A percentile compares a stretch with the other conserved stretches of the same genome.
These are phyloP conservation scores for Arthrinium phaeospermum DNA, from an alignment of 2,329 filamentous ascomycete species.

Conservation along the genomic window DNA sequence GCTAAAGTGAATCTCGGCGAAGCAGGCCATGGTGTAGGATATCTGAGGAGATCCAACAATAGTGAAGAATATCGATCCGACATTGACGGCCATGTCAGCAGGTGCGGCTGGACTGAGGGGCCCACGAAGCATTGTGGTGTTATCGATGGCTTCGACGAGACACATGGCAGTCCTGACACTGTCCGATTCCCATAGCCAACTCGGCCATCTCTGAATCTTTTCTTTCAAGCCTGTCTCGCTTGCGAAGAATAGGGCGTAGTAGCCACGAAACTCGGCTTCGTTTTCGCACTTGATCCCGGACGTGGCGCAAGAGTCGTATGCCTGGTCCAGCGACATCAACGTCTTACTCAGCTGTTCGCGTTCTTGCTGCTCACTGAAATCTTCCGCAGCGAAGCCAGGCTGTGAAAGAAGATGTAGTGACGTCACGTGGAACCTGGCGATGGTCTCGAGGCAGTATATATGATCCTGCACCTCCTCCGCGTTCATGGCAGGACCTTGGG, in stretches of 20 bases:
- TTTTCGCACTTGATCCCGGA: slow-evolving; percentile 64
- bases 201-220: slow-evolving; percentile 60
- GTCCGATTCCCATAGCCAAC: slow-evolving; percentile 60
- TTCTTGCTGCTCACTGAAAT: slow-evolving; percentile 71
- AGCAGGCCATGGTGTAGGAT: slow-evolving; percentile 73
- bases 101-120: slow-evolving; percentile 58
- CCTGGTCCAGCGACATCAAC: slow-evolving; percentile 67
- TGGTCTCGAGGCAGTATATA: slow-evolving; percentile 69
- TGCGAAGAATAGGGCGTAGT: slow-evolving; percentile 67
- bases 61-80: slow-evolving; percentile 62
- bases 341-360: slow-evolving; percentile 71
- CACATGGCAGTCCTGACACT: slow-evolving; percentile 66
- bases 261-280: slow-evolving; percentile 70
- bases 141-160: slow-evolving; percentile 65
- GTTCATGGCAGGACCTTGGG: slow-evolving; percentile 64
- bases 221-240: slow-evolving; percentile 64
- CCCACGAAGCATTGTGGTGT: slow-evolving; percentile 61
- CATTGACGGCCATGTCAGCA: slow-evolving; percentile 54
- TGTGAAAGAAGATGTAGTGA: slow-evolving; percentile 67
- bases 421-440: slow-evolving; percentile 70
- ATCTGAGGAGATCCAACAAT: slow-evolving; percentile 62
- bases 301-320: slow-evolving; percentile 69
- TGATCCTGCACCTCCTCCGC: slow-evolving; percentile 62
- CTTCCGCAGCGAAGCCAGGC: slow-evolving; percentile 59
- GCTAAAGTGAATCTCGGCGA: slow-evolving; percentile 71